These are phyloP conservation scores for Beauveria sp. DNA, from an alignment of 2,329 filamentous ascomycete species.

Conservation along the genomic window DNA sequence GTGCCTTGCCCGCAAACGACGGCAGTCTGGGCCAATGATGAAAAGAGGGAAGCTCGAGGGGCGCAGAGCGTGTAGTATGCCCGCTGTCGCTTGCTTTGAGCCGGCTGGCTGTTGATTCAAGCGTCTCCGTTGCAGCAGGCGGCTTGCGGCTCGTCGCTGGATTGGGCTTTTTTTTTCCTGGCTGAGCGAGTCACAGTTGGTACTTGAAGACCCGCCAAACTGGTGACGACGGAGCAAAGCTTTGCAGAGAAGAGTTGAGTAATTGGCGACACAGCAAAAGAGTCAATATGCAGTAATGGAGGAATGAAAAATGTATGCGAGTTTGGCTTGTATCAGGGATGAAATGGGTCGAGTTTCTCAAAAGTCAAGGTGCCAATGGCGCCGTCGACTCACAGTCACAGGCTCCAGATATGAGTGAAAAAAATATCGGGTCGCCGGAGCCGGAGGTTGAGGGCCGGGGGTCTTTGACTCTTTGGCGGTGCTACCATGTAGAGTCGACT, in stretches of 20 bases:
- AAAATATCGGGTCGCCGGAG: conserved; percentile 13
- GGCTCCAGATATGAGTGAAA: conserved; percentile 8
- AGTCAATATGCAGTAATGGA: background rate
- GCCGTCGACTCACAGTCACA: conserved; percentile 5
- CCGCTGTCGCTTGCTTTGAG: background rate
- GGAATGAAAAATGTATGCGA: background rate
- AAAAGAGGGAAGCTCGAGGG: background rate
- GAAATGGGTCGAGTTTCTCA: background rate
- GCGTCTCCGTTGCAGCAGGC: background rate
- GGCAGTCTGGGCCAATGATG: background rate
- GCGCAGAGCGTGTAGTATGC: background rate
- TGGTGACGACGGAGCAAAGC: background rate
- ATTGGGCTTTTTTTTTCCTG: background rate
- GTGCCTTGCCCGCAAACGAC: background rate
- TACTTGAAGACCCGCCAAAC: conserved; percentile 1
- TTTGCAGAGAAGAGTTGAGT: background rate
- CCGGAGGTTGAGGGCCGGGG: conserved; percentile 8
- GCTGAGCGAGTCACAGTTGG: background rate
- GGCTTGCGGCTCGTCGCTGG: conserved; percentile 4
- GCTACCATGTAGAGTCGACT: background rate
- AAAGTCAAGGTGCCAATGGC: background rate
- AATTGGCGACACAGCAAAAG: background rate
- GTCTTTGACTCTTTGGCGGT: background rate
- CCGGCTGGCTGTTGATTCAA: background rate
- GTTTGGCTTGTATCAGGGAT: background rate